Conservation (phyloP, 768 basidiomycete genomes). For the Nevesoporus exiguus region DNA sequence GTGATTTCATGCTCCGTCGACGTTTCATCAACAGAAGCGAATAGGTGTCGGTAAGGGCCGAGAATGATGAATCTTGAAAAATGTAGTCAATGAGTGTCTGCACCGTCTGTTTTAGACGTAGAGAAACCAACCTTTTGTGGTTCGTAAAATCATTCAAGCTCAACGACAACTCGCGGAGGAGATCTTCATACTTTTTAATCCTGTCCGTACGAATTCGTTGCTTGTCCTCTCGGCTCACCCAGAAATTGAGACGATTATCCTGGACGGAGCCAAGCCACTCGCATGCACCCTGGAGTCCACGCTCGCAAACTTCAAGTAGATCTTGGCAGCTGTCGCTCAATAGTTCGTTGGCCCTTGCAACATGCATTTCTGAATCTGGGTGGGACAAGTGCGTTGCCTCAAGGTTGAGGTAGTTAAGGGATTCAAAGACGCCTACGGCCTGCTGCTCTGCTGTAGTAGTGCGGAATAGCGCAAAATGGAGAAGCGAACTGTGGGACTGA, state of each 20-base stretch:
- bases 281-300: constrained; percentile 39
- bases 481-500: constrained; percentile 38
- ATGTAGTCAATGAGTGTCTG: not conserved
- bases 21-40: constrained; percentile 37
- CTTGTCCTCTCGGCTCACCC: constrained; percentile 32
- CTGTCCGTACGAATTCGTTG: constrained; percentile 31
- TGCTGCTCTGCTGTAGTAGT: constrained; percentile 41
- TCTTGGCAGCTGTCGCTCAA: constrained; percentile 52
- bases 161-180: constrained; percentile 35
- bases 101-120: not conserved
- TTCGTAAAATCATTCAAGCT: constrained; percentile 46
- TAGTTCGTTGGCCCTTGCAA: constrained; percentile 41
- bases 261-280: constrained; percentile 50
- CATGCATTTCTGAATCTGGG: constrained; percentile 43
- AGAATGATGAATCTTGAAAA: constrained; percentile 45
- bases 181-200: constrained; percentile 36
- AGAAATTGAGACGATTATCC: constrained; percentile 36
- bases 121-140: constrained; percentile 45
- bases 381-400: constrained; percentile 54
- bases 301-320: constrained; percentile 43
- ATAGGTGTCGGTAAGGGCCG: constrained; percentile 56
- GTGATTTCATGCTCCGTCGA: constrained; percentile 39
- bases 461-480: constrained; percentile 36
- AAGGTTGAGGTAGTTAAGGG: constrained; percentile 64
- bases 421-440: constrained; percentile 72